phyloP scores from a whole-genome alignment of 2,329 filamentous ascomycete genomes.

The Allantophomopsis lycopodina region DNA sequence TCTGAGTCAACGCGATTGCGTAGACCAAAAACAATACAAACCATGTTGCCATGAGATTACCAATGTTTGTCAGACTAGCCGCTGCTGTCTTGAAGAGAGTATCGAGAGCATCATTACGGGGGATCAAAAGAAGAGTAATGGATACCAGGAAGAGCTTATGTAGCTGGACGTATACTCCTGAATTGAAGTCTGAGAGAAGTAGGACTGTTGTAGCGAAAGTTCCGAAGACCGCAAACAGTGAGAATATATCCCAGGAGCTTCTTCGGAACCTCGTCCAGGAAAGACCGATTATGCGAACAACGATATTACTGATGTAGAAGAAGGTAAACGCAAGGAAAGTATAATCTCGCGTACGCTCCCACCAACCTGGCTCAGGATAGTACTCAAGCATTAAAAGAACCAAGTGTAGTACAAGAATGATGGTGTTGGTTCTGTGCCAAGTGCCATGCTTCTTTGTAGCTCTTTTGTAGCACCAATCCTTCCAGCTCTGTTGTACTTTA shows the following conservation, averaged over 20 bases:
- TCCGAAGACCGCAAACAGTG: conserved; percentile 64
- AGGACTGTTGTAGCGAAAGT: conserved; percentile 75
- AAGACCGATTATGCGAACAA: conserved; percentile 73
- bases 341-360: conserved; percentile 57
- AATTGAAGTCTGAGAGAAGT: conserved; percentile 44
- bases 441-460: conserved; percentile 87
- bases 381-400: conserved; percentile 76
- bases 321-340: conserved; percentile 73
- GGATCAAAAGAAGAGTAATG: conserved; percentile 80
- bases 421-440: conserved; percentile 78
- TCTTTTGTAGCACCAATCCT: conserved; percentile 87
- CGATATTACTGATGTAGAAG: conserved; percentile 70
- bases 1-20: conserved; percentile 90
- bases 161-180: conserved; percentile 56
- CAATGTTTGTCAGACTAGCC: conserved; percentile 79
- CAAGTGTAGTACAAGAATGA: conserved; percentile 69
- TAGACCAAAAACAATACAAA: conserved; percentile 93
- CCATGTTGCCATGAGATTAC: conserved; percentile 91
- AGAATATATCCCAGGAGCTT: conserved; percentile 94
- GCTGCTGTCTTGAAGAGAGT: conserved; percentile 98
- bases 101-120: conserved; percentile 90
- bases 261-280: conserved; percentile 85
- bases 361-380: conserved; percentile 58
- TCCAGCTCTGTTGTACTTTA: conserved; percentile 64
- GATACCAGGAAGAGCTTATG: conserved; percentile 93